These are phyloP conservation scores for Phoenix roebelenii DNA, from an alignment of 176 grass and related monocot genomes.

Conservation along the genomic window DNA sequence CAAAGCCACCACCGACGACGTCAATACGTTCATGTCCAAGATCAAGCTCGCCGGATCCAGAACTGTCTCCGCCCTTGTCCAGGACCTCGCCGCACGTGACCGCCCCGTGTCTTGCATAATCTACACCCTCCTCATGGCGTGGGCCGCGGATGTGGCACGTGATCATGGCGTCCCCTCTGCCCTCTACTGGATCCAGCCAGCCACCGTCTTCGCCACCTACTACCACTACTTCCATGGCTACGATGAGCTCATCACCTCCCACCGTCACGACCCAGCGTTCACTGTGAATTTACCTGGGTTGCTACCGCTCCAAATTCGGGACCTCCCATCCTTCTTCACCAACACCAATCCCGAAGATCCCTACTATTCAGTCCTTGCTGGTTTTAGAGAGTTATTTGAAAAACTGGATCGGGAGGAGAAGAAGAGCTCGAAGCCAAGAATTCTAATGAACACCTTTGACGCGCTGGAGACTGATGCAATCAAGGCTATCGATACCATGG, in stretches of 20 bases:
- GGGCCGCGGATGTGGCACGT: constrained; percentile 29
- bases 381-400: constrained; percentile 26
- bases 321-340: constrained; percentile 47
- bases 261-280: constrained; percentile 25
- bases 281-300: constrained; percentile 32
- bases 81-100: constrained; percentile 21
- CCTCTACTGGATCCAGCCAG: constrained; percentile 44
- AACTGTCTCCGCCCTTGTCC: constrained; percentile 20
- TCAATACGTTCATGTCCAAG: background rate
- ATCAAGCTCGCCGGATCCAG: background rate
- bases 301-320: constrained; percentile 31
- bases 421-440: constrained; percentile 12
- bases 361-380: constrained; percentile 8
- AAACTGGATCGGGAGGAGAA: constrained; percentile 4
- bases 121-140: constrained; percentile 28
- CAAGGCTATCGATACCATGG: constrained; percentile 11
- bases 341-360: constrained; percentile 20
- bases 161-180: constrained; percentile 13
- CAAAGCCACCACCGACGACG: background rate
- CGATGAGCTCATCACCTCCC: constrained; percentile 20
- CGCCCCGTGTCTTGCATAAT: constrained; percentile 44
- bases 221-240: constrained; percentile 56
- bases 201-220: constrained; percentile 36
- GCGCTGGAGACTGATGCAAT: constrained; percentile 38
- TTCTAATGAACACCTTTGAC: constrained; percentile 66